Base-by-base conservation (phyloP, 2,329 filamentous ascomycete species). In the Colletotrichum plurivorum region DNA sequence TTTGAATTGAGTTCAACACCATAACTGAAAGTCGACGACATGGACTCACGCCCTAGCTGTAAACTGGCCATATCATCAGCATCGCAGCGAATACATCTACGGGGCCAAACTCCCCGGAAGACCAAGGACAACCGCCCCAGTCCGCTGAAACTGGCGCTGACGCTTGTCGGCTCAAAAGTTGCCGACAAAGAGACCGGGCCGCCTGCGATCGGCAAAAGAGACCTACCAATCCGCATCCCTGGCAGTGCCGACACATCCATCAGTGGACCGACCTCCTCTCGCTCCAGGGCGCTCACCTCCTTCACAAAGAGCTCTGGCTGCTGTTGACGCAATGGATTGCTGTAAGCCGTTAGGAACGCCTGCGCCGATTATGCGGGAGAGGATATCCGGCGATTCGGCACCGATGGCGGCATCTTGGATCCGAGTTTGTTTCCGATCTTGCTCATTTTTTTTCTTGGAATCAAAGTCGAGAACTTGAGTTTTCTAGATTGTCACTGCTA, bases 151-250 rank as follows among this genome's bases (percentile, higher is more conserved):
- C n/a, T 49, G 20, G 20, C 22, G 18, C 20, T 41, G 54, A 45
- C 27, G 49, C 61, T 48, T 45, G 62, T 71, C 70, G 70, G 70
- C 67, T 56, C 63, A 68, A 65, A 68, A 68, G 5, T 27, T 71
- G 63, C 70, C 70, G 70, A 71, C 61, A 62, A 57, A 66, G 55
- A 53, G 31, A 15, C 27, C 36, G 22, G 49, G 20, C n/a, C 46
- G 31, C 22, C 20, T 49, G 43, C 36, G 62, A 66, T 69, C 62
- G 62, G 66, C 55, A 27, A 56, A 36, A 25, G 39, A 39, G 39
- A 41, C n/a, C 48, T 36, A 31, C 65, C 49, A 66, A 59, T 69
- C 66, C 49, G 49, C 41, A 43, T 18, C n/a, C 20, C 41, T 49
- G 13, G 22, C 12, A n/a, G 36, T 66, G 66, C 66, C 62, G 61